phyloP scores from a whole-genome alignment of 345 rosid genomes.

The Salix udensis region DNA sequence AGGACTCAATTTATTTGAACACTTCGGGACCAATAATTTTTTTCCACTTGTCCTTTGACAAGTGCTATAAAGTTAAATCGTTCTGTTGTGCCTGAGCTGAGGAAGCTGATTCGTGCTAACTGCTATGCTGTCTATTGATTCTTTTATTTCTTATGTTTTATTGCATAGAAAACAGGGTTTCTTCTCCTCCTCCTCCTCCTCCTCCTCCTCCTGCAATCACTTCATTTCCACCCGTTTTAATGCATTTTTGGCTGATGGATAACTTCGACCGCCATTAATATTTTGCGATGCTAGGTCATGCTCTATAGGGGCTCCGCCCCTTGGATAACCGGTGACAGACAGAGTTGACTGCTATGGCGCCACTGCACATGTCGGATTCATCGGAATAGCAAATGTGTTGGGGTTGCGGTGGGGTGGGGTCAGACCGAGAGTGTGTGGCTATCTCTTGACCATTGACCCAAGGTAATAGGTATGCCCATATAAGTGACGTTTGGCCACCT shows the following conservation, averaged over 20 bases:
- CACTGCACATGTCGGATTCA: too few species aligned
- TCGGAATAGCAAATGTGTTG: too few species aligned
- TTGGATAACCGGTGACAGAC: background rate
- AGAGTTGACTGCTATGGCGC: too few species aligned
- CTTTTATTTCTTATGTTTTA: background rate
- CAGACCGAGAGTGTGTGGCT: too few species aligned
- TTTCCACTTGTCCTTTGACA: background rate
- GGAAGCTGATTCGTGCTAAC: background rate
- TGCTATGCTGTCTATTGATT: background rate
- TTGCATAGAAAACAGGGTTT: background rate
- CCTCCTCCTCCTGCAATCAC: background rate
- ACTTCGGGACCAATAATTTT: slow-evolving; percentile 17
- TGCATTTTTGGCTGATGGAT: background rate
- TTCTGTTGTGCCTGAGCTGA: background rate
- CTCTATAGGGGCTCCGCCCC: background rate
- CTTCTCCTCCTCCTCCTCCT: accelerated
- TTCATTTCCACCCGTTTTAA: background rate
- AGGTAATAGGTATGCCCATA: too few species aligned
- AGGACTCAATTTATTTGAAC: slow-evolving; percentile 34
- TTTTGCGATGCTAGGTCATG: background rate
- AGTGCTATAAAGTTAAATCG: background rate
- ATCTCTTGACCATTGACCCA: too few species aligned
- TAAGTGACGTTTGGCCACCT: too few species aligned
- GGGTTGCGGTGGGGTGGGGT: too few species aligned
- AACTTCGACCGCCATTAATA: background rate